These are phyloP conservation scores for Xylaria sp. DNA, from an alignment of 2,329 filamentous ascomycete species.

Conservation along the genomic window DNA sequence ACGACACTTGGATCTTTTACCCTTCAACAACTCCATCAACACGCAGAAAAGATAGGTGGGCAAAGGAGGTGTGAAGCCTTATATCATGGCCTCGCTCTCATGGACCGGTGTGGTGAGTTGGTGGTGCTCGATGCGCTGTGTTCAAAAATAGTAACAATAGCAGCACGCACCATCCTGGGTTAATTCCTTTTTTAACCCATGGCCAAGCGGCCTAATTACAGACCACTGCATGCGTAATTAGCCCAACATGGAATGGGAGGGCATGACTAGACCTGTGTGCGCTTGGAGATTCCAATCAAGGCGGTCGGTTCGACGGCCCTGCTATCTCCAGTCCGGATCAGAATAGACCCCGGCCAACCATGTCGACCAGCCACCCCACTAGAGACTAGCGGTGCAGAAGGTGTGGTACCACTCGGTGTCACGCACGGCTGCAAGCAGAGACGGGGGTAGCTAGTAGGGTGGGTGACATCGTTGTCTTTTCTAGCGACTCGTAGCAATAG, in stretches of 20 bases:
- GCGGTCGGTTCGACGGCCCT: conserved; percentile 48
- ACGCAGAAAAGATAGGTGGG: conserved; percentile 53
- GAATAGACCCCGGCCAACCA: conserved; percentile 40
- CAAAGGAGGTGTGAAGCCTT: conserved; percentile 65
- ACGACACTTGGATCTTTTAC: conserved; percentile 63
- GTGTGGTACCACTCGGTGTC: conserved; percentile 50
- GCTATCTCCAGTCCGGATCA: conserved; percentile 46
- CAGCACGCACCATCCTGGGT: conserved; percentile 51
- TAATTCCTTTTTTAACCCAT: conserved; percentile 57
- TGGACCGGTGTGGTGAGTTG: conserved; percentile 53
- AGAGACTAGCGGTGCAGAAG: conserved; percentile 47
- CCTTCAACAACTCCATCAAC: conserved; percentile 59
- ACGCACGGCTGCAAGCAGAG: conserved; percentile 48
- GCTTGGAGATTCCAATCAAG: conserved; percentile 62
- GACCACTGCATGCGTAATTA: conserved; percentile 51
- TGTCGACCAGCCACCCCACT: conserved; percentile 48
- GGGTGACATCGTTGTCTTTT: conserved; percentile 39
- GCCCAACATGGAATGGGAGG: conserved; percentile 45
- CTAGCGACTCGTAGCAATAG: conserved; percentile 46
- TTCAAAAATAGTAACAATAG: conserved; percentile 58
- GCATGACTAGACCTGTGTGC: conserved; percentile 52
- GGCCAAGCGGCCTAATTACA: conserved; percentile 50
- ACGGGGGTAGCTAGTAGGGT: conserved; percentile 41
- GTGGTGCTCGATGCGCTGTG: conserved; percentile 48
- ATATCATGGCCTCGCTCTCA: conserved; percentile 64